These are phyloP conservation scores for Dipteronia dyeriana DNA, from an alignment of 345 rosid genomes.

Conservation along the genomic window DNA sequence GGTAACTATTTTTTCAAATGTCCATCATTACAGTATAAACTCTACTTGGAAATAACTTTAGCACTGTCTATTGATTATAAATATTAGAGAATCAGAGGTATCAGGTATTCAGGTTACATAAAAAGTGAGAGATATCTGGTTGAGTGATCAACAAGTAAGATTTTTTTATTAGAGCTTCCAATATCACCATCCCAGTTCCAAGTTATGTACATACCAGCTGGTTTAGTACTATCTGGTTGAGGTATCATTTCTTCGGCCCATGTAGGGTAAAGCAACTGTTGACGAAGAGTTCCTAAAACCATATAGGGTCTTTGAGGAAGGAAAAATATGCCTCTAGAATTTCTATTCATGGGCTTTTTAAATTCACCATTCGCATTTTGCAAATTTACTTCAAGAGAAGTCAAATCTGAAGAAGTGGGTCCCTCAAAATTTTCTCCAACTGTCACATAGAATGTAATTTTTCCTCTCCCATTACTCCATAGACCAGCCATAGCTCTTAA, in stretches of 20 bases:
- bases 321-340: conserved; percentile 58
- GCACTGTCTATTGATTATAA: background rate
- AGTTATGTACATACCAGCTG: conserved; percentile 35
- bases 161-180: background rate
- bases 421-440: conserved; percentile 36
- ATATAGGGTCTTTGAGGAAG: conserved; percentile 98
- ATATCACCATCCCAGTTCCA: background rate
- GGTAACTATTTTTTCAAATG: background rate
- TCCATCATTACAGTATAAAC: background rate
- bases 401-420: conserved; percentile 30
- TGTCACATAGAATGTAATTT: conserved; percentile 65
- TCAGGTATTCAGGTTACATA: background rate
- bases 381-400: conserved; percentile 28
- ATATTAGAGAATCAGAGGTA: background rate
- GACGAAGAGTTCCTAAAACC: conserved; percentile 95
- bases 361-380: conserved; percentile 25
- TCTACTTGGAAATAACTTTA: background rate
- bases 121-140: background rate
- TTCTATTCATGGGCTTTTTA: conserved; percentile 33
- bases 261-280: conserved; percentile 89
- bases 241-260: conserved; percentile 49
- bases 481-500: conserved; percentile 95
- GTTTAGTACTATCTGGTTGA: conserved; percentile 29
- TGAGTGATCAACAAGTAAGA: background rate
- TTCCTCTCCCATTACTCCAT: conserved; percentile 85